Evolutionary conservation across 371 early-diverging fungal genomes (phyloP).

Genomic region (Lichtheimia ramosa): DNA sequence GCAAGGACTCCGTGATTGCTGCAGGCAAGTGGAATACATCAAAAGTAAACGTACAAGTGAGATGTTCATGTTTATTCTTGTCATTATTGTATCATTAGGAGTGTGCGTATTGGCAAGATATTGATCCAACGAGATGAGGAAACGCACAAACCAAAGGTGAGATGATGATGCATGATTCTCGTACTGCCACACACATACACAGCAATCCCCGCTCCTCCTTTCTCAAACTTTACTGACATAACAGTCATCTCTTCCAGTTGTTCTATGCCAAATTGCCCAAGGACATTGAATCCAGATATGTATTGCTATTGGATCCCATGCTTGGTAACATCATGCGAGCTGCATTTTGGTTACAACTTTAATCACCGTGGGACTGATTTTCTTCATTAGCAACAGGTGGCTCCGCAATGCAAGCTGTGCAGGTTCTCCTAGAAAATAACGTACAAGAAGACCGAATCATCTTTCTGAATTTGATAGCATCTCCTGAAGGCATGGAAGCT

Average conservation of each 20-base stretch:
- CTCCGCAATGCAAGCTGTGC: conserved; percentile 88
- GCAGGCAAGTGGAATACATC: conserved; percentile 44
- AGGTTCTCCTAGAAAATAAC: conserved; percentile 81
- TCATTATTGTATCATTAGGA: conserved; percentile 38
- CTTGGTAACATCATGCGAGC: conserved; percentile 56
- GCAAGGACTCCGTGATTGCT: conserved; percentile 91
- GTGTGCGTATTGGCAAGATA: conserved; percentile 92
- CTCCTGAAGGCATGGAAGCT: conserved; percentile 81
- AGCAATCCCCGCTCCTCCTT: too few species aligned
- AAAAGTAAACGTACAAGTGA: background rate
- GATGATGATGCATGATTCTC: too few species aligned
- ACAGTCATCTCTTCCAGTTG: conserved; percentile 39
- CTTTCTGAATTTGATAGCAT: conserved; percentile 79
- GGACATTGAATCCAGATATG: conserved; percentile 83
- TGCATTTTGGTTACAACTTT: too few species aligned
- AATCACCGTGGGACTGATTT: too few species aligned
- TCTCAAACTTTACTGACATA: too few species aligned
- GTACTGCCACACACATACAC: too few species aligned
- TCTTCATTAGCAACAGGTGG: conserved; percentile 81
- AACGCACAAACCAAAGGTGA: conserved; percentile 83
- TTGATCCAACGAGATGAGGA: conserved; percentile 94
- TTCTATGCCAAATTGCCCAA: conserved; percentile 91
- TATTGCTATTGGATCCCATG: conserved; percentile 92
- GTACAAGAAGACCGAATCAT: conserved; percentile 84
- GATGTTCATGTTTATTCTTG: too few species aligned